These are phyloP conservation scores for Harringtonia lauricola DNA, from an alignment of 2,329 filamentous ascomycete genomes.

Conservation along the genomic window DNA sequence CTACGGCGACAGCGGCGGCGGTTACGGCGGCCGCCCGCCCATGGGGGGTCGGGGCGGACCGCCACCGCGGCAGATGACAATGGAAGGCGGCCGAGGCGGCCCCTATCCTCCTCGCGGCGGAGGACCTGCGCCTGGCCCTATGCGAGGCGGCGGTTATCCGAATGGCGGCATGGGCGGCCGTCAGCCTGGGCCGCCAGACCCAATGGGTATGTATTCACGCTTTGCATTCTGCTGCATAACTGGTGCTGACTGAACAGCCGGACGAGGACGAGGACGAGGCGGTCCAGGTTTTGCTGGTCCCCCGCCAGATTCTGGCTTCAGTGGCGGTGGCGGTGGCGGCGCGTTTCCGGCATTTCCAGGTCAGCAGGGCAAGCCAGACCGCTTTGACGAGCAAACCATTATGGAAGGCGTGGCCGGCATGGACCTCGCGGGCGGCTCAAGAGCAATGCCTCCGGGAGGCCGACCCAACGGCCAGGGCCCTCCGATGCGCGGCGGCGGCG, in stretches of 20 bases:
- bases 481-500: conserved; percentile 4
- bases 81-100: conserved; percentile 24
- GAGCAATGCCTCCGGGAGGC: conserved; percentile 3
- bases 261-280: conserved; percentile 15
- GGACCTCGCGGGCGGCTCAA: conserved; percentile 21
- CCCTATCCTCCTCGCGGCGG: conserved; percentile 26
- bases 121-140: conserved; percentile 19
- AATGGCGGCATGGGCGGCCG: conserved; percentile 17
- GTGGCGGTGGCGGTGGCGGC: conserved; percentile 25
- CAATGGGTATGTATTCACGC: neutral
- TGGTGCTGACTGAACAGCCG: no score
- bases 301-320: no score
- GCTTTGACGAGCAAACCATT: conserved; percentile 29
- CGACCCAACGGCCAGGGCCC: conserved; percentile 4
- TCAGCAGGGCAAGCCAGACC: conserved; percentile 24
- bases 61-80: conserved; percentile 27
- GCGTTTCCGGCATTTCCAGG: conserved; percentile 32
- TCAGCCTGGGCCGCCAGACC: neutral
- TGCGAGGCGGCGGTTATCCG: conserved; percentile 20
- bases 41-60: conserved; percentile 33
- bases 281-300: conserved; percentile 12
- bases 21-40: conserved; percentile 28
- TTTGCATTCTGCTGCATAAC: no score
- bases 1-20: conserved; percentile 19
- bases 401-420: conserved; percentile 29